phyloP scores from a whole-genome alignment of 768 basidiomycete species.

The Asterophora lycoperdoides region DNA sequence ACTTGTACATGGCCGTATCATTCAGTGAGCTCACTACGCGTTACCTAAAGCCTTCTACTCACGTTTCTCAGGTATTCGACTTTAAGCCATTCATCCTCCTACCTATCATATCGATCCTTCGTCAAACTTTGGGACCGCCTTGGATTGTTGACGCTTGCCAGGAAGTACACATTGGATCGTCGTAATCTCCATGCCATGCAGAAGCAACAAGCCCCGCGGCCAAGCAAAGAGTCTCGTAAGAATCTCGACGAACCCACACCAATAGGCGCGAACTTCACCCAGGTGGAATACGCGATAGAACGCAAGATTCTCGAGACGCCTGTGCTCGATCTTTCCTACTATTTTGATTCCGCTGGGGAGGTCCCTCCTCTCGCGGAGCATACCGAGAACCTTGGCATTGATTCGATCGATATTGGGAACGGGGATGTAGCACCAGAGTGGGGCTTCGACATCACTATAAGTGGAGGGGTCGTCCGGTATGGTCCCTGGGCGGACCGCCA shows the following conservation, averaged over 20 bases:
- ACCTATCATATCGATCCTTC: slow-evolving; percentile 37
- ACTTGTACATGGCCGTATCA: slow-evolving; percentile 51
- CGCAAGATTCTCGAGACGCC: slow-evolving; percentile 78
- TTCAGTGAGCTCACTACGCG: slow-evolving; percentile 32
- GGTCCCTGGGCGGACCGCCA: slow-evolving; percentile 98
- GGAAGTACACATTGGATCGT: slow-evolving; percentile 31
- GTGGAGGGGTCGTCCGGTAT: slow-evolving; percentile 72
- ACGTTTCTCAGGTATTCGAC: slow-evolving; percentile 26
- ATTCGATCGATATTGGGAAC: slow-evolving; percentile 74
- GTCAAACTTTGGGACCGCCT: slow-evolving; percentile 54
- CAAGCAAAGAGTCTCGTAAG: slow-evolving; percentile 27
- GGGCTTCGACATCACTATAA: slow-evolving; percentile 84
- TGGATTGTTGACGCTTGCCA: slow-evolving; percentile 37
- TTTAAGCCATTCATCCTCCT: slow-evolving; percentile 26
- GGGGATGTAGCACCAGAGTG: slow-evolving; percentile 88
- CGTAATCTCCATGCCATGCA: slow-evolving; percentile 26
- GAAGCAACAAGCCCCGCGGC: slow-evolving; percentile 7
- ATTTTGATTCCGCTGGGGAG: slow-evolving; percentile 77
- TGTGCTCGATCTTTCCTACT: slow-evolving; percentile 78
- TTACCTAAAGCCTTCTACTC: neutral
- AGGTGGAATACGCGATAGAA: slow-evolving; percentile 83
- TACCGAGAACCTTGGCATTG: slow-evolving; percentile 28
- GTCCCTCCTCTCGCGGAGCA: slow-evolving; percentile 45
- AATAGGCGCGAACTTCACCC: slow-evolving; percentile 49
- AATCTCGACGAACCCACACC: slow-evolving; percentile 51